phyloP scores from a whole-genome alignment of 73 alveolate species.

The Paraurostyla sp. region DNA sequence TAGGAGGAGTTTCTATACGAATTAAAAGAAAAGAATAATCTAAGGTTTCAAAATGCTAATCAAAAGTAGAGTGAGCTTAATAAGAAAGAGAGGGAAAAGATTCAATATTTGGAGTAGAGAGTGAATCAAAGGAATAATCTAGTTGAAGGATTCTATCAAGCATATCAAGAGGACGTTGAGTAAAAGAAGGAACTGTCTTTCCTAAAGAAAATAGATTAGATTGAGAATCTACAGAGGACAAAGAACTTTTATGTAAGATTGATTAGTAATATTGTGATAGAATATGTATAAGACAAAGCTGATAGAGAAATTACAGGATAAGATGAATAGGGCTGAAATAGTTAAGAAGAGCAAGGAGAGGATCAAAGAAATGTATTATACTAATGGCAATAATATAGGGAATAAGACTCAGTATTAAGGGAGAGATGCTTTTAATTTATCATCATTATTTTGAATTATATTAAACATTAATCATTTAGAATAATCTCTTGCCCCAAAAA shows the following conservation, averaged over 20 bases:
- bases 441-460: conserved; percentile 3
- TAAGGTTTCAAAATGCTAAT: not conserved
- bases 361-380: conserved; percentile 27
- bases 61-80: not conserved
- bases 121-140: conserved; percentile 4
- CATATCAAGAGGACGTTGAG: conserved; percentile 33
- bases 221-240: conserved; percentile 37
- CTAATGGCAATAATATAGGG: not conserved
- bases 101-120: not conserved
- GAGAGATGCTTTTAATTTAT: not conserved
- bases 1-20: not conserved
- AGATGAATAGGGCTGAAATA: conserved; percentile 28
- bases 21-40: not conserved
- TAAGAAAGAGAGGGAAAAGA: not conserved
- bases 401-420: too few relatives aligned
- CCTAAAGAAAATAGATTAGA: conserved; percentile 17
- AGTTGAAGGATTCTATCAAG: conserved; percentile 16
- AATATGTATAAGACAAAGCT: conserved; percentile 22
- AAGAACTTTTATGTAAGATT: conserved; percentile 48
- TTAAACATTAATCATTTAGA: too few relatives aligned
- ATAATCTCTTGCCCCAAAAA: conserved; percentile 87
- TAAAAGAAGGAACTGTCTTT: conserved; percentile 26
- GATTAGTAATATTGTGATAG: not conserved
- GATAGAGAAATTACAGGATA: conserved; percentile 16
- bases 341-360: conserved; percentile 11